Conservation (phyloP, 768 basidiomycete genomes). For the Lactifluus volemus region DNA sequence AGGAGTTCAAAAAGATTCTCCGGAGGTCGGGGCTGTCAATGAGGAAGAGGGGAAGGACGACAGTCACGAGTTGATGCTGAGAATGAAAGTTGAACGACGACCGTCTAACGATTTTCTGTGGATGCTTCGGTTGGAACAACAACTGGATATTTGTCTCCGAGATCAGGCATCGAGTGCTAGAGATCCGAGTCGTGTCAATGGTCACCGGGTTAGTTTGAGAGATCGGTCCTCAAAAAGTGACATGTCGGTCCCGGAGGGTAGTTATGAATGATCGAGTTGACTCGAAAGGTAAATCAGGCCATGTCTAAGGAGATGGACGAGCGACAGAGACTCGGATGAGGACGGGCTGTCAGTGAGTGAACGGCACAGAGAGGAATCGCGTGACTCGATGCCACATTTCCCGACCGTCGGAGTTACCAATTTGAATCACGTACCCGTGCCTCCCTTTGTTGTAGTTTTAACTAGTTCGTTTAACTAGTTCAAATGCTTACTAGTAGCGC, state of each 20-base stretch:
- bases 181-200: not conserved
- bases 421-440: too few relatives aligned
- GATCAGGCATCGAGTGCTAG: not conserved
- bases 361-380: too few relatives aligned
- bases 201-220: not conserved
- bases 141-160: not conserved
- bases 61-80: not conserved
- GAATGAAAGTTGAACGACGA: not conserved
- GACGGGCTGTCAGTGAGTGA: too few relatives aligned
- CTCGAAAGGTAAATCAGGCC: not conserved
- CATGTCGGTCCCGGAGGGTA: not conserved
- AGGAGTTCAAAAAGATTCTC: not conserved
- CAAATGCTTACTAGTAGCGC: too few relatives aligned
- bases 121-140: not conserved
- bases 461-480: too few relatives aligned
- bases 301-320: not conserved
- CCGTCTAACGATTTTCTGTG: not conserved
- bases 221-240: not conserved
- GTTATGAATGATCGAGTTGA: not conserved
- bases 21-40: not conserved
- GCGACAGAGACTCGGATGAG: too few relatives aligned
- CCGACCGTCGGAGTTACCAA: too few relatives aligned
- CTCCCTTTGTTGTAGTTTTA: too few relatives aligned
- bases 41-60: not conserved
- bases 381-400: not conserved